These are phyloP conservation scores for Fusarium fracticaudum DNA, from an alignment of 2,329 filamentous ascomycete species.

Conservation along the genomic window DNA sequence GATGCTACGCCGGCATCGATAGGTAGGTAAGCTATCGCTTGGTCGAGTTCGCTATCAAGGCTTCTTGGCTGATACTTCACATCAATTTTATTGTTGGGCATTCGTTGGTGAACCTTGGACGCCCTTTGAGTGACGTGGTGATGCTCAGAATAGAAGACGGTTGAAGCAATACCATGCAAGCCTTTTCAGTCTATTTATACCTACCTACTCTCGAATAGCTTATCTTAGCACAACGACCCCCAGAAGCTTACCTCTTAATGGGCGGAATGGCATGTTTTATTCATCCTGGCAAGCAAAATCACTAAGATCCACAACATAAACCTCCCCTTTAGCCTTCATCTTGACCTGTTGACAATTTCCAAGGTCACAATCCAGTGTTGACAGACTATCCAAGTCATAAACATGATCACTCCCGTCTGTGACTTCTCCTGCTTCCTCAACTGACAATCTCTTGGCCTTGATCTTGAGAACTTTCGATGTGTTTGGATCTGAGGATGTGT, in stretches of 20 bases:
- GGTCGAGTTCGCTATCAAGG: neutral
- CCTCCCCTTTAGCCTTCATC: neutral
- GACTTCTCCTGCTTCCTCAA: neutral
- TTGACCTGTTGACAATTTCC: neutral
- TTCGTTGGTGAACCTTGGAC: neutral
- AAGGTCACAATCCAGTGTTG: neutral
- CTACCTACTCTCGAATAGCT: neutral
- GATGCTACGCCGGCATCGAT: neutral
- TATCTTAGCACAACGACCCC: neutral
- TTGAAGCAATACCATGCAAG: neutral
- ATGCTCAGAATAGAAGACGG: neutral
- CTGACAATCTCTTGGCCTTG: constrained; percentile 7
- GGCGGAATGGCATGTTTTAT: neutral
- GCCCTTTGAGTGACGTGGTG: neutral
- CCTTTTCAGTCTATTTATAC: neutral
- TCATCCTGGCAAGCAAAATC: neutral
- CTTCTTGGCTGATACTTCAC: neutral
- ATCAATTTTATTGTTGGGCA: neutral
- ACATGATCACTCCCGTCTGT: neutral
- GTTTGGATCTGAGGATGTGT: constrained; percentile 1
- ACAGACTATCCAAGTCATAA: constrained; percentile 2
- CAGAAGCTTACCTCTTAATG: neutral
- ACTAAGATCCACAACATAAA: constrained; percentile 4
- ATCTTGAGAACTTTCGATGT: neutral
- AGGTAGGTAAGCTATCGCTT: neutral